Base-by-base conservation (phyloP, 768 basidiomycete species). In the Pleurotus pulmonarius region DNA sequence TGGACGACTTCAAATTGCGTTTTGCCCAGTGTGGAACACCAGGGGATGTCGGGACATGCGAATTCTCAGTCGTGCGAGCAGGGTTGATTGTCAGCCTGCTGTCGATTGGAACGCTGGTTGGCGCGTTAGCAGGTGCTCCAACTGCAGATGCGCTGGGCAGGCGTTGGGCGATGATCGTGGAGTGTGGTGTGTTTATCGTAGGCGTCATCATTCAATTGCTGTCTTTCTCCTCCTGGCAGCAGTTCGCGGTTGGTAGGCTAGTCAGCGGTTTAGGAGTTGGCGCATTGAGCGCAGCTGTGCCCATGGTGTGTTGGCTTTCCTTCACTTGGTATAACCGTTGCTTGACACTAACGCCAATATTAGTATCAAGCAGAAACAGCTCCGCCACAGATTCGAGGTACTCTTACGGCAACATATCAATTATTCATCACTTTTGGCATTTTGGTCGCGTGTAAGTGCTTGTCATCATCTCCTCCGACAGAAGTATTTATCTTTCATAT, bases 351-450 rank as follows among this genome's bases (percentile, higher is more conserved):
- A n/a, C n/a, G n/a, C n/a, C 13, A 13, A 8, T 8, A 13, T n/a
- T 34, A 81, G 77, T 88, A 86, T 66, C 83, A 87, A 77, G 84
- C 85, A 7, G 87, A 89, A 67, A 85, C 83, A 0, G 87, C 86
- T 0, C 89, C 88, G 11, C 75, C 83, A 9, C 81, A 88, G 60
- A 83, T 90, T 56, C 80, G 88, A 53, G 88, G 89, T 3, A 81
- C 86, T 1, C 69, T 87, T 26, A 87, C 85, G 37, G 81, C 81
- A 2, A 81, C 81, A 4, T 82, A 80, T 60, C 82, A 84, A 63
- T 71, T 86, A 12, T 85, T 86, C 69, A 87, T 88, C 62, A 88
- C 87, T 0, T 75, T 85, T 58, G 87, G 88, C 63, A 88, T 86
- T 59, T 76, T 87, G 29, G 77, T 86, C 41, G 83, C 86, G 34